Base-by-base conservation (phyloP, 2,329 filamentous ascomycete species). In the Chrysoporthe puriensis region DNA sequence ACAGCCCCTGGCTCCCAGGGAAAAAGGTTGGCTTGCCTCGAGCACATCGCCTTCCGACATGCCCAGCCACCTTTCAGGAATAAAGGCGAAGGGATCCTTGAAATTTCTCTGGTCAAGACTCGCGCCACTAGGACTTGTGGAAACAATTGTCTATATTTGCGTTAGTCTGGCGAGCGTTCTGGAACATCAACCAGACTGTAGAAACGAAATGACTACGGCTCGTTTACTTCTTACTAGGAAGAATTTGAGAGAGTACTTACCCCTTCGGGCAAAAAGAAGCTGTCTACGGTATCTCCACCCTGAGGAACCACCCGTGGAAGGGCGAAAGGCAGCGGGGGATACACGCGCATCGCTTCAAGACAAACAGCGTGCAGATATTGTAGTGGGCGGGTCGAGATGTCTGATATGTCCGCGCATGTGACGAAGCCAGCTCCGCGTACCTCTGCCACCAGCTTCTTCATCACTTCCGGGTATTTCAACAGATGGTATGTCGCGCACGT, bases 271-370 rank as follows among this genome's bases (percentile, higher is more conserved):
- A 66, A 46, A 43, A 61, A 66, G 26, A 58, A 43, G 13, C 60
- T 50, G 34, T 66, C 64, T 16, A 66, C 46, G 0, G 43, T 58
- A 40, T 36, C 52, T 44, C 64, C 64, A 5, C 59, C 64, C 48
- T 66, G 59, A 13, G 64, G 62, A 6, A 54, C 59, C 8, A 66
- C 48, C 13, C 64, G 64, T 34, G 64, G 64, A 2, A 66, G 40
- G 1, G 59, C 40, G 16, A 66, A 62, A 1, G 64, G 64, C 2
- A 66, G 13, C 48, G 73, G 71, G 11, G 74, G 71, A 58, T 64
- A 73, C 50, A 74, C 68, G 50, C 74, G 71, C 21, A 73, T 56
- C 5, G 71, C 73, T 44, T 75, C 73, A 16, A 62, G 63, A 34
- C 74, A 66, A 6, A 72, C 69, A 14, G 72, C 72, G 44, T 70